Evolutionary conservation across 2,329 filamentous ascomycete species (phyloP).

Genomic region (Lasiodiplodia hormozganensis): DNA sequence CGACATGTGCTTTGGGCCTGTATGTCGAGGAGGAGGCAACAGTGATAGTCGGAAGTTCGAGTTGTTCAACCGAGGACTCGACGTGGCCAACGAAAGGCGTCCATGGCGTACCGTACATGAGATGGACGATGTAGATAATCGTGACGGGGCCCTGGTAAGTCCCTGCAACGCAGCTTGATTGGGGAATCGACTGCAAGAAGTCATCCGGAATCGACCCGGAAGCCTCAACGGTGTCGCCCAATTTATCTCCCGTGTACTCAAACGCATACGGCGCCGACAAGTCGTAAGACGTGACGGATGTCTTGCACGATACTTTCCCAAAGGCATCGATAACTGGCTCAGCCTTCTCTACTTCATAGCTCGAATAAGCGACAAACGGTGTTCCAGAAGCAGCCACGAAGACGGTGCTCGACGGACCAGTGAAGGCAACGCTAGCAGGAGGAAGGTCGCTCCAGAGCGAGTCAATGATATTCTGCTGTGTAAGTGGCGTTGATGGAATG

Average conservation of each 20-base stretch:
- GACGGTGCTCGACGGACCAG: constrained; percentile 35
- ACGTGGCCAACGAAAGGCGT: constrained; percentile 34
- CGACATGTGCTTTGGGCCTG: constrained; percentile 34
- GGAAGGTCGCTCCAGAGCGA: constrained; percentile 33
- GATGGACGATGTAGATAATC: constrained; percentile 51
- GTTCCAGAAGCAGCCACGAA: constrained; percentile 41
- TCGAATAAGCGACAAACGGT: constrained; percentile 52
- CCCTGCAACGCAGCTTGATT: constrained; percentile 44
- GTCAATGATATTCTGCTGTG: constrained; percentile 33
- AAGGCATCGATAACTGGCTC: constrained; percentile 35
- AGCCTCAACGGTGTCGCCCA: constrained; percentile 37
- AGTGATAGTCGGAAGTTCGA: constrained; percentile 33
- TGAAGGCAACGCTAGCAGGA: constrained; percentile 37
- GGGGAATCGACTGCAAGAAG: constrained; percentile 45
- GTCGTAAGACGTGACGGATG: constrained; percentile 44
- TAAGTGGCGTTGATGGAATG: constrained; percentile 36
- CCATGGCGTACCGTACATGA: constrained; percentile 40
- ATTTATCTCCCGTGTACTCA: constrained; percentile 44
- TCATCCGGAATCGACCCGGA: constrained; percentile 44
- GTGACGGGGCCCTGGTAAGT: constrained; percentile 49
- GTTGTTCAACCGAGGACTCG: constrained; percentile 34
- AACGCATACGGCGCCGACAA: constrained; percentile 46
- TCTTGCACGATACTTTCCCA: constrained; percentile 40
- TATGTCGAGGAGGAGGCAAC: constrained; percentile 4
- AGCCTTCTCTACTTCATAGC: constrained; percentile 50